Evolutionary conservation across 371 early-diverging fungal species (phyloP), one percentile per base, ranked within the genome.

Genomic region (Mucor irregularis): DNA sequence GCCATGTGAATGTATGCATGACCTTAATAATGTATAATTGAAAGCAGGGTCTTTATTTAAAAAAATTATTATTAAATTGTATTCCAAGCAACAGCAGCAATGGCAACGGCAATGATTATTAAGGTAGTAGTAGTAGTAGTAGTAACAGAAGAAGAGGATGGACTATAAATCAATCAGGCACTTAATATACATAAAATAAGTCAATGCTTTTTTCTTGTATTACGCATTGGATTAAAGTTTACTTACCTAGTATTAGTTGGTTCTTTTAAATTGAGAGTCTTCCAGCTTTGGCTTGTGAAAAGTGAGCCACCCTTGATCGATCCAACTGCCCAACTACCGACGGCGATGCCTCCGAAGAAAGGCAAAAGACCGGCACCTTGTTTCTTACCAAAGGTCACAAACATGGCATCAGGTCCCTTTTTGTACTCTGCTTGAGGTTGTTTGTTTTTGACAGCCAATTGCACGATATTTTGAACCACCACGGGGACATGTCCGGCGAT

Each of bases 311-410:
- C 21, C 14, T 62, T 62, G 3, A 47, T 6, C 5, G 7, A 10
- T 0, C 51, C 34, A 3, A 39, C 39, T 1, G 46, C 6, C 56
- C 50, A 62, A 11, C 24, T 56, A 16, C 51, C 62, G 3, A 62
- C 39, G 9, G 13, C 17, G 14, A 50, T 6, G 16, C 56, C 62
- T 19, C 56, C 62, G 38, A 62, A 56, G 4, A 62, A 2, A 13
- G 51, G 47, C 1, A 56, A 21, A 4, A 39, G 3, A 16, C 56
- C 62, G 26, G 44, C 47, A 22, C 62, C 56, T 51, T 62, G 50
- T n/a, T 44, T 46, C 28, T 17, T n/a, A 5, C 78, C 78, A 55
- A 72, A 58, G 5, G 76, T 70, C 33, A 78, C 22, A 37, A 62
- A n/a, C 53, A 75, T 73, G 3, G 45, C 29, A 38, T 72, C 58